A percentile compares a stretch with the other conserved stretches of the same genome.
Evolutionary conservation across 2,329 filamentous ascomycete species (phyloP).

Genomic region (Trichophyton schoenleinii): DNA sequence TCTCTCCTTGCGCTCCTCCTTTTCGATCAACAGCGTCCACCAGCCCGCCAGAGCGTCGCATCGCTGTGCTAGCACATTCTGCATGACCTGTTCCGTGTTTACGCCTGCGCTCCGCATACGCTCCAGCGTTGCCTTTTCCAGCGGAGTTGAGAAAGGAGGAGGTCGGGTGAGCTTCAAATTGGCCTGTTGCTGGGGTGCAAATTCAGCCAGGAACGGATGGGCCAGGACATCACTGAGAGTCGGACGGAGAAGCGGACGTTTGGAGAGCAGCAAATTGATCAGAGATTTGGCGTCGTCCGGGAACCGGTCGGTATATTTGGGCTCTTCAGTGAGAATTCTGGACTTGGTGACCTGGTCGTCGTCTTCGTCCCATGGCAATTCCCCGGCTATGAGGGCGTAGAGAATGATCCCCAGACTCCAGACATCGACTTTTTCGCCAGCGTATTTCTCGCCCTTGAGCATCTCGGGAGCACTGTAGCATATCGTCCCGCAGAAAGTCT

Average conservation of each 20-base stretch:
- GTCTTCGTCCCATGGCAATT: slow-evolving; percentile 90
- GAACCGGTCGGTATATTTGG: slow-evolving; percentile 69
- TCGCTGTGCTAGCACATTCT: slow-evolving; percentile 78
- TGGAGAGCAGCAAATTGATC: slow-evolving; percentile 71
- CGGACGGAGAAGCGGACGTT: slow-evolving; percentile 73
- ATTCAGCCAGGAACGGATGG: slow-evolving; percentile 75
- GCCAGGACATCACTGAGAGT: slow-evolving; percentile 71
- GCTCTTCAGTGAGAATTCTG: slow-evolving; percentile 74
- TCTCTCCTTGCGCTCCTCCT: slow-evolving; percentile 76
- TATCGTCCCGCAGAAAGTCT: slow-evolving; percentile 95
- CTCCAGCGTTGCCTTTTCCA: slow-evolving; percentile 85
- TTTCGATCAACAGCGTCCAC: slow-evolving; percentile 91
- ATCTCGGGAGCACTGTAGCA: slow-evolving; percentile 98
- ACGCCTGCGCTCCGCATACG: slow-evolving; percentile 90
- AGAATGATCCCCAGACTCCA: slow-evolving; percentile 94
- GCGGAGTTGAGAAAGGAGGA: slow-evolving; percentile 66
- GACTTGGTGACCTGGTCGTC: slow-evolving; percentile 76
- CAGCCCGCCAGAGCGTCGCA: slow-evolving; percentile 87
- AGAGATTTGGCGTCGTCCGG: slow-evolving; percentile 65
- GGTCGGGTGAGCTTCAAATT: slow-evolving; percentile 74
- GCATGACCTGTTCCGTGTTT: slow-evolving; percentile 85
- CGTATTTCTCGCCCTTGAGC: slow-evolving; percentile 96
- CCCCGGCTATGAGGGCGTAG: slow-evolving; percentile 67
- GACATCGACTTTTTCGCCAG: slow-evolving; percentile 93
- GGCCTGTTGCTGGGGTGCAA: slow-evolving; percentile 76